phyloP scores from a whole-genome alignment of 257 asterid genomes.

The Nicotiana undulata region DNA sequence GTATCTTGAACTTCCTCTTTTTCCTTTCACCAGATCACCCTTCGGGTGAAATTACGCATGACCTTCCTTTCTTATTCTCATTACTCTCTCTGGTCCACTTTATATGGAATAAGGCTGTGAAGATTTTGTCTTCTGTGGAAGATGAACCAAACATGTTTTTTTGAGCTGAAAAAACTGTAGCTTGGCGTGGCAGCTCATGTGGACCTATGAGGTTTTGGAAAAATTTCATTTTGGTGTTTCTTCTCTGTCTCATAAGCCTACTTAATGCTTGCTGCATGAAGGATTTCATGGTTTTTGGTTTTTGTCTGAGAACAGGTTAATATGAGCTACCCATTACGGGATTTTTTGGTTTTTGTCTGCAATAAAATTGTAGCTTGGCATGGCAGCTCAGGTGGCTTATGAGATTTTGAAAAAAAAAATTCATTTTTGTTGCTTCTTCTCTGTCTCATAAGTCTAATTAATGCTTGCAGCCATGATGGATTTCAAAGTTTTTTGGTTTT shows the following conservation, averaged over 20 bases:
- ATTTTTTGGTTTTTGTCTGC: no score
- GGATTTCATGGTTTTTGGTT: not conserved
- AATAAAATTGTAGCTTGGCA: not conserved
- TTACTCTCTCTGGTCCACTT: not conserved
- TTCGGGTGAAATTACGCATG: not conserved
- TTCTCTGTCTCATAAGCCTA: not conserved
- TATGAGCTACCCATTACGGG: no score
- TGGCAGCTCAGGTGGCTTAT: not conserved
- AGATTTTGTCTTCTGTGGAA: not conserved
- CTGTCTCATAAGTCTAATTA: not conserved
- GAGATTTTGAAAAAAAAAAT: not conserved
- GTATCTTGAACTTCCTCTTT: not conserved
- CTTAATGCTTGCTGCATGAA: not conserved
- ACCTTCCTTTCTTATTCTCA: not conserved
- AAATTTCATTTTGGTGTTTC: not conserved
- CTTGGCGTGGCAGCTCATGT: not conserved
- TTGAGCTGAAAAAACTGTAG: not conserved
- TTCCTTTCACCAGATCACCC: not conserved
- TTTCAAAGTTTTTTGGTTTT: not conserved
- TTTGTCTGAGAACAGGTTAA: no score
- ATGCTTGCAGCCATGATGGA: not conserved
- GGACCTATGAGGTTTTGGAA: not conserved
- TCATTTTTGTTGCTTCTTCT: not conserved
- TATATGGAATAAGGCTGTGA: not conserved
- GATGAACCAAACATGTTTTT: not conserved